Base-by-base conservation (phyloP, 164 flowering plant species). In the Tetracentron sinense region DNA sequence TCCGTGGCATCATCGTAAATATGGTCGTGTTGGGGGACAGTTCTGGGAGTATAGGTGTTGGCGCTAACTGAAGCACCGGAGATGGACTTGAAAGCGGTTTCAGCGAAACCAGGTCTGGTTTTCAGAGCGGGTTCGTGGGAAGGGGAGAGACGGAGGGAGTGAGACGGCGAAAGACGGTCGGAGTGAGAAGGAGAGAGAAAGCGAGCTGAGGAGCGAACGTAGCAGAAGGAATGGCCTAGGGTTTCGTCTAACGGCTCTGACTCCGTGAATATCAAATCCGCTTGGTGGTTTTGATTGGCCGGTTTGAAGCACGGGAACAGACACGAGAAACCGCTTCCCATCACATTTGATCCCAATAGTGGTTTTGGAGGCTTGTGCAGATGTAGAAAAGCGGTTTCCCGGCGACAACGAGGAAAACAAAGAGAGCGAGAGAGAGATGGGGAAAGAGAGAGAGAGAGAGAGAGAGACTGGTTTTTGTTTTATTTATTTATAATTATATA, bases 21-120 rank as follows among this genome's bases (percentile, higher is more conserved):
- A 58, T 63, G 60, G 58, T 85, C 92, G 22, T 75, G 72, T 22
- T 75, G 81, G 64, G 80, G 79, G 58, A 89, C 86, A 53, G 97
- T 83, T 20, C 84, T 70, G 50, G 99, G 91, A 59, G 86, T 84
- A 2, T 85, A 82, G 48, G 89, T 75, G 63, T 92, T 95, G 15
- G 99, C 99, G 33, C 93, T 81, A 17, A 95, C 95, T 17, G 98
- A 82, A 23, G 99, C 99, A 25, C 99, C 99, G 49, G 98, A 92
- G 56, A 95, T 95, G 65, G 97, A 72, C 44, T 73, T 76, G 78
- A 95, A 92, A 28, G 78, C 81, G 46, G 90, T 81, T 46, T 79
- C 85, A 3, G 75, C 65, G 21, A 30, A 21, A 15, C 69, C 75
- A 53, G 75, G 33, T 14, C 66, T 69, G 52, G 69, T 14, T 54